These are phyloP conservation scores for Pilobolus umbonatus DNA, from an alignment of 192 early-diverging fungal species.

Conservation along the genomic window DNA sequence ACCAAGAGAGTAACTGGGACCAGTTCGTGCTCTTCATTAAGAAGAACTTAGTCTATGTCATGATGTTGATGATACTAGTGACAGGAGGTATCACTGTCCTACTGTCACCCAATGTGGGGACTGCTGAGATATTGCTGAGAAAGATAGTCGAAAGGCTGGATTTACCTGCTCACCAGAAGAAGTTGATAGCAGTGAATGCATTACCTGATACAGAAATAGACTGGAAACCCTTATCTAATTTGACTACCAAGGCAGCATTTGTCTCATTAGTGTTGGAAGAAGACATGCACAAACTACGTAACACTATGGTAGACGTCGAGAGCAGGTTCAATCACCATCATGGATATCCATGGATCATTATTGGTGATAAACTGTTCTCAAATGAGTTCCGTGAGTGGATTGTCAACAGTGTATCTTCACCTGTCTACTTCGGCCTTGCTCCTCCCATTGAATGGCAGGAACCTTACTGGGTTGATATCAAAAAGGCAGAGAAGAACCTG, in stretches of 20 bases:
- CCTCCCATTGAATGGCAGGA: constrained; percentile 53
- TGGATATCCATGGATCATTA: constrained; percentile 81
- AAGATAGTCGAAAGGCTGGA: too few species aligned
- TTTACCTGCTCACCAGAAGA: too few species aligned
- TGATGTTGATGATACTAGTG: too few species aligned
- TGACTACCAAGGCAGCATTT: constrained; percentile 54
- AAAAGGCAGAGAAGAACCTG: constrained; percentile 36
- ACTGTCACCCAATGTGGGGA: too few species aligned
- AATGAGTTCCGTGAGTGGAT: constrained; percentile 53
- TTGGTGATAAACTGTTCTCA: constrained; percentile 72
- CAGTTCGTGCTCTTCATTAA: too few species aligned
- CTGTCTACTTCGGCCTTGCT: constrained; percentile 51
- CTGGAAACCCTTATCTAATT: background rate
- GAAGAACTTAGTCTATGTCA: too few species aligned
- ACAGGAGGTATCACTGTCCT: too few species aligned
- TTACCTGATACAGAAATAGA: constrained; percentile 1
- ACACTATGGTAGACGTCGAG: constrained; percentile 62
- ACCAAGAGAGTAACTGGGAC: too few species aligned
- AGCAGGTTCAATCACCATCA: constrained; percentile 70
- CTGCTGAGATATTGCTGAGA: too few species aligned
- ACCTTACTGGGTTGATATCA: constrained; percentile 58
- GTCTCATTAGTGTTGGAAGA: constrained; percentile 67
- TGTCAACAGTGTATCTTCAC: constrained; percentile 40
- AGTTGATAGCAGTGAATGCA: too few species aligned
- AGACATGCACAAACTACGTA: constrained; percentile 55